Evolutionary conservation across 169 alveolate genomes (phyloP), one percentile per base, ranked within the genome.

Genomic region (Theileria luwenshuni): DNA sequence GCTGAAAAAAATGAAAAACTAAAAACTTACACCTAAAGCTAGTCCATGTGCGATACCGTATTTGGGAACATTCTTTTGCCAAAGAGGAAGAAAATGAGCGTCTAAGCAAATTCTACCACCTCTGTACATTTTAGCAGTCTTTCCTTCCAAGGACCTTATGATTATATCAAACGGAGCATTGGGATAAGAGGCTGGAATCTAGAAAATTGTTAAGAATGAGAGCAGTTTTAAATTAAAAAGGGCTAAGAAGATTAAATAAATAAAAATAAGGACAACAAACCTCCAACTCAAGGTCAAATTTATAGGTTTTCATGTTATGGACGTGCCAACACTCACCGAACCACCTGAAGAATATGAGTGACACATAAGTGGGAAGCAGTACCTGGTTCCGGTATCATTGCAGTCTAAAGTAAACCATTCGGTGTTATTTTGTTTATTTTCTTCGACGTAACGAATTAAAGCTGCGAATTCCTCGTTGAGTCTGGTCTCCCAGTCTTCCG

Each of bases 61-160:
- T 71, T 94, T 95, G 17, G 99, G 98, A 45, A 90, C 90, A 73
- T 95, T 94, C 43, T 92, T 92, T 52, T 92, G 86, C 98, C 99
- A 96, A 47, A 96, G 86, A 12, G 99, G 99, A 15, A 97, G 96
- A 87, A 96, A 96, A 70, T 96, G 99, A 69, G 94, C 95, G 72
- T 96, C 98, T 52, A 95, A 76, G 59, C 99, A 96, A 13, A 96
- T 96, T 60, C 96, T 94, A n/a, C 99, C 99, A n/a, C 99, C 98
- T 70, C 98, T 90, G 76, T 97, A 97, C 99, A 97, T 97, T 85
- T 97, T 97, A 56, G 94, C 94, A 19, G 99, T 95, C 84, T 95
- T 95, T 0, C 99, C 99, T 85, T 97, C 99, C 51, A 97, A 83
- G 76, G 95, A 97, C 21, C 98, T 98, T 21, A 96, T 86, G 61